Base-by-base conservation (phyloP, 1,284 basidiomycete species). In the Rhodotorula sp. region DNA sequence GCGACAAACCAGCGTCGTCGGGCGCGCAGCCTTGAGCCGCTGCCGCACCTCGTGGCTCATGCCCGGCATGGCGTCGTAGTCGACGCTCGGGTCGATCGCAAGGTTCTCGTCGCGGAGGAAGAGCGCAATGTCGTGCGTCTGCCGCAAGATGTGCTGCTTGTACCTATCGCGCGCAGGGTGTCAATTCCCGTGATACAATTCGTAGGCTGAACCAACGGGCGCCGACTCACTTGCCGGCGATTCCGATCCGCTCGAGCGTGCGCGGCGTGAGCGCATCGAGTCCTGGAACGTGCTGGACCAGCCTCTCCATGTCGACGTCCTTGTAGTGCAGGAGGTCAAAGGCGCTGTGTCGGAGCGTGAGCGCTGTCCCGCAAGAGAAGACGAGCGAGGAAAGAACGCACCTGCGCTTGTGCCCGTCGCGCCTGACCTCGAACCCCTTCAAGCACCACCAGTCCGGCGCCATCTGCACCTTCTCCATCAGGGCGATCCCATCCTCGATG, bases 21-120 rank as follows among this genome's bases (percentile, higher is more conserved):
- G 92, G 50, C 86, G 83, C 21, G 90, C 85, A 4, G 77, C 81
- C 63, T 82, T 82, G 56, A 94, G 81, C 55, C 88, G 85, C 79
- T 93, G 90, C 68, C 84, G 85, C 27, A 92, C 88, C 79, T 94
- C 92, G 25, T 85, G 85, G 76, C 90, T 92, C 70, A 95, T 81
- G 0, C 91, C 91, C 3, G 84, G 82, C 0, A 95, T 84, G 8
- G 80, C 68, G 4, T 81, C 78, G 78, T 92, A 95, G 79, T 94
- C 88, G 80, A 93, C 85, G 23, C 85, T 77, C 0, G 88, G 86
- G 77, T 90, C 88, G 19, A 95, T 85, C 23, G 84, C 64, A 21
- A 93, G 84, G n/a, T 85, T 83, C 78, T 93, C 91, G 67, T 94
- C 92, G 66, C 88, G 85, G 78, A 87, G 83, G 81, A 93, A 94